Base-by-base conservation (phyloP, 352 stramenopile species). In the Pythium apleroticum region DNA sequence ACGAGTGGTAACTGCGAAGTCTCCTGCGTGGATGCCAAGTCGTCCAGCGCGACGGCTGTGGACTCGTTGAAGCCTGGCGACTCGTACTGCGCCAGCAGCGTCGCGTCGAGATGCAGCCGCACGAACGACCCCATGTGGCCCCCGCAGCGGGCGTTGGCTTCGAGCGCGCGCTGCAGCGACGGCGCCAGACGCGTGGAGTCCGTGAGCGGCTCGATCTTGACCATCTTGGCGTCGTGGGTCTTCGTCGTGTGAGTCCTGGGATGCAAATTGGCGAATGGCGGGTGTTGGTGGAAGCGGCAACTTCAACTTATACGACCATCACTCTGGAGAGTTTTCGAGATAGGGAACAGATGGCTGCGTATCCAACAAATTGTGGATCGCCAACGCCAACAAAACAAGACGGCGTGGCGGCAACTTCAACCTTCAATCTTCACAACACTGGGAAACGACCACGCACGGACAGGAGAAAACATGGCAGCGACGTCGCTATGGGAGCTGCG, bases 271-370 rank as follows among this genome's bases (percentile, higher is more conserved):
- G 20, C 3, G 25, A 57, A 65, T 57, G 45, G 15, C 12, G 22
- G 39, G 9, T 4, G 11, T 27, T 20, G 45, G 15, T 54, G 25
- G 25, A 55, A 15, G 15, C 28, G 27, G 22, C 14, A 28, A 58
- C 62, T 63, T 58, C 62, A 68, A 68, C 22, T 59, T 68, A 30
- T 17, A 60, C 9, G 62, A 68, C 62, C 62, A 68, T 68, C 62
- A 68, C 62, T 68, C 62, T 68, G 24, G 14, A 19, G 4, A 43
- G 28, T 61, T n/a, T 46, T 45, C 15, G 19, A 19, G n/a, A 33
- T 14, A 3, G 20, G 6, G n/a, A n/a, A 48, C 41, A 48, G 50
- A 57, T 57, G 31, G 19, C 50, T 27, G 0, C 35, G 0, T n/a
- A n/a, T n/a, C 8, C 41, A 27, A 19, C 24, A 37, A 12, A 27